Evolutionary conservation across 2,329 filamentous ascomycete species (phyloP), one percentile per base, ranked within the genome.

Genomic region (Tetracladium maxilliforme): DNA sequence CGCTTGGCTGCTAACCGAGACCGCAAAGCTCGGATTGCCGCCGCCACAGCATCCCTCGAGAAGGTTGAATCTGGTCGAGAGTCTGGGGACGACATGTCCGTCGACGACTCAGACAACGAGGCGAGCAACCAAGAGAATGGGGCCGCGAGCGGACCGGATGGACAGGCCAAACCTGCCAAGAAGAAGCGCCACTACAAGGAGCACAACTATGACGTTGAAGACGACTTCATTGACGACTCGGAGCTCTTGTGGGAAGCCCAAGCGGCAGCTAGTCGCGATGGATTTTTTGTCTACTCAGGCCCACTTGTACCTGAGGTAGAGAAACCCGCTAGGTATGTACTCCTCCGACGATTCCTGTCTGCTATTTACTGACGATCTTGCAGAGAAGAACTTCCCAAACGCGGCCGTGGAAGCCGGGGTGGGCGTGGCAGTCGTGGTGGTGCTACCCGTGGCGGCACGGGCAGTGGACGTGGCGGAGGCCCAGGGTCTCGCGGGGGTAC

Each of bases 261-360:
- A 45, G 87, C 87, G 6, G 84, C 87, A 5, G 86, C 90, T 23
- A 87, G 82, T 37, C 82, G 87, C 39, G 90, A 95, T 45, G 90
- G 90, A 2, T 98, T 95, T 57, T 98, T 95, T 47, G 90, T 98
- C 2, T 98, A 94, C 51, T 92, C 82, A 32, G 90, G 90, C 4
- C 87, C 87, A 7, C 58, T 98, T 23, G 69, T 95, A 13, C 79
- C 79, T 5, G 84, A 92, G 50, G 80, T 76, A 13, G 79, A 92
- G 52, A 87, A 90, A 51, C 59, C 70, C 20, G 52, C 63, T 28
- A 56, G 36, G 37, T 41, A 33, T 28, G 32, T 30, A 30, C 19
- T 25, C 28, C 22, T 19, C 19, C 9, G 3, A 15, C 26, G 7
- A 14, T 25, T 28, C 8, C 20, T 26, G n/a, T 16, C 7, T 5